A percentile compares a stretch with the other conserved stretches of the same genome.
Conservation (phyloP, 2,329 filamentous ascomycete genomes). For the Triangularia verruculosa region DNA sequence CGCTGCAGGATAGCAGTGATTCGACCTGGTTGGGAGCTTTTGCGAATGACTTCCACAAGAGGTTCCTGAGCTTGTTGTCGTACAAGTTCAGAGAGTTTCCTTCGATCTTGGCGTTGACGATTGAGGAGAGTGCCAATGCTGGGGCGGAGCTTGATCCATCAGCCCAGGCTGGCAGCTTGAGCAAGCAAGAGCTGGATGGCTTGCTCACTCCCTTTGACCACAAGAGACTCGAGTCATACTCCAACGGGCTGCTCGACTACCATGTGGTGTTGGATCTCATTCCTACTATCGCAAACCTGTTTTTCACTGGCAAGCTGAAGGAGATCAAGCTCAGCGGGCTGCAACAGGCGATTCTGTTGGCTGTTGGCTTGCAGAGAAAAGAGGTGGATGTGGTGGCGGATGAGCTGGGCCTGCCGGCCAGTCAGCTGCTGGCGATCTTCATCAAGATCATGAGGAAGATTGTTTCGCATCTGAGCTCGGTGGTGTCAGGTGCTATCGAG, state of each 20-base stretch:
- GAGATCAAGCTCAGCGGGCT: constrained; percentile 72
- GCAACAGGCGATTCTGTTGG: constrained; percentile 84
- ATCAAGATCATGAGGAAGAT: constrained; percentile 93
- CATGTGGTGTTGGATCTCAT: constrained; percentile 94
- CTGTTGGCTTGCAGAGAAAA: constrained; percentile 87
- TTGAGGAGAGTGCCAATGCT: constrained; percentile 78
- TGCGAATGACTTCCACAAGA: constrained; percentile 85
- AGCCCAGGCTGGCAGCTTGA: constrained; percentile 54
- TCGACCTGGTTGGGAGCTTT: constrained; percentile 86
- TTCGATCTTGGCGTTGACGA: constrained; percentile 73
- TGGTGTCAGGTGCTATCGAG: constrained; percentile 72
- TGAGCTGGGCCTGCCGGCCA: constrained; percentile 70
- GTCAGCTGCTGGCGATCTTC: constrained; percentile 92
- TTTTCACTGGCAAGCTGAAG: constrained; percentile 76
- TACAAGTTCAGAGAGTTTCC: constrained; percentile 89
- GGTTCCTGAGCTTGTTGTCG: constrained; percentile 86
- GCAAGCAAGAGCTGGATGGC: constrained; percentile 72
- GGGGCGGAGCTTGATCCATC: constrained; percentile 58
- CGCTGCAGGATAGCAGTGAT: constrained; percentile 67
- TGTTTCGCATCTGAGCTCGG: constrained; percentile 68
- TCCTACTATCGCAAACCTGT: constrained; percentile 75
- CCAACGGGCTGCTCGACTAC: constrained; percentile 96
- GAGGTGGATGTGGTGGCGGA: constrained; percentile 75
- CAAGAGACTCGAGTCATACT: constrained; percentile 91
- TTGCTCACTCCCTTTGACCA: constrained; percentile 87